Percentiles rank a stretch among this genome's conserved stretches.
Evolutionary conservation across 768 basidiomycete species (phyloP).

Genomic region (Serendipita sp.): DNA sequence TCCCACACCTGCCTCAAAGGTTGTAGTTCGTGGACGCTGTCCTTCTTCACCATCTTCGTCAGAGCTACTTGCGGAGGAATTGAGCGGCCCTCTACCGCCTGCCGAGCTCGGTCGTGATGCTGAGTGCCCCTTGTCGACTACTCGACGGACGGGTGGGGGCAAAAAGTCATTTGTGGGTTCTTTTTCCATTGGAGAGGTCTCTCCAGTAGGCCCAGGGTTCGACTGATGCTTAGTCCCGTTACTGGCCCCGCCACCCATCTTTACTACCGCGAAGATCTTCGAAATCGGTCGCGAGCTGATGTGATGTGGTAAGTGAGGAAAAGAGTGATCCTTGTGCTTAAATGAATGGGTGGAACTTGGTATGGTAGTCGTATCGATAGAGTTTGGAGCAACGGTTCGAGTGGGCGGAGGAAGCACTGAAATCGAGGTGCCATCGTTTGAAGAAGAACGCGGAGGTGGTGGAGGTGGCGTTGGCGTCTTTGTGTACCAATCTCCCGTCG

Average conservation of each 20-base stretch:
- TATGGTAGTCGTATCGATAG: neutral
- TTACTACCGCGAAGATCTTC: neutral
- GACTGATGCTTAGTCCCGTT: neutral
- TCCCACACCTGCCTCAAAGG: neutral
- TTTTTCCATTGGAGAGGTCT: neutral
- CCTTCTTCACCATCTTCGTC: neutral
- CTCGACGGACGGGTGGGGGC: neutral
- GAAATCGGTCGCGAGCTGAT: neutral
- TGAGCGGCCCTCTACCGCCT: neutral
- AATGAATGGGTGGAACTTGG: neutral
- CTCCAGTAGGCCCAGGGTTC: neutral
- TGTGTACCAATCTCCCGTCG: too few species aligned
- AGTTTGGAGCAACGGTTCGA: neutral
- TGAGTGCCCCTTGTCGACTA: neutral
- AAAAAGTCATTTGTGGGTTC: neutral
- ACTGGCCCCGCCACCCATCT: neutral
- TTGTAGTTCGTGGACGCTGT: neutral
- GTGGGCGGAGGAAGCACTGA: neutral
- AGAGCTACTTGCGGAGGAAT: neutral
- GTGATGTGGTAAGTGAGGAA: neutral
- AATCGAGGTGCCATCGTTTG: neutral
- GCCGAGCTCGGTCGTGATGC: neutral
- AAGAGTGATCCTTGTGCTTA: neutral
- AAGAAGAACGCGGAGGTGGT: neutral
- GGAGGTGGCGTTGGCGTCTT: neutral